A percentile compares a stretch with the other conserved stretches of the same genome.
Evolutionary conservation across 2,329 filamentous ascomycete species (phyloP).

Genomic region (Aureobasidium sp.): DNA sequence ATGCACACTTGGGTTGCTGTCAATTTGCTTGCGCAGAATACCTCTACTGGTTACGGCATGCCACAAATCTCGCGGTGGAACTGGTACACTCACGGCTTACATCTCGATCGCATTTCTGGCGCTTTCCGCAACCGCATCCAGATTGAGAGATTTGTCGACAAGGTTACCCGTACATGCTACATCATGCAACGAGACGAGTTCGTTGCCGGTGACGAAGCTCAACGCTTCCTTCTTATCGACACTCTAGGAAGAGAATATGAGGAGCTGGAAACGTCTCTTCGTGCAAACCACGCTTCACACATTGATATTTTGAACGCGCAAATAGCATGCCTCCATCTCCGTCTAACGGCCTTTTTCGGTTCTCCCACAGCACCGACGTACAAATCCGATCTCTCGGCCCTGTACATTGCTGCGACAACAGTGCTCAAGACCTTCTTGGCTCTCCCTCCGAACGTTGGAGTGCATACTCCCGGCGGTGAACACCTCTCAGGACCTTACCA

Average conservation of each 20-base stretch:
- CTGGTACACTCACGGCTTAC: conserved; percentile 67
- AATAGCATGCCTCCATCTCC: conserved; percentile 66
- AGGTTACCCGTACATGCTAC: conserved; percentile 71
- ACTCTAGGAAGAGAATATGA: conserved; percentile 30
- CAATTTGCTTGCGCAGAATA: conserved; percentile 72
- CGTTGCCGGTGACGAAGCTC: conserved; percentile 37
- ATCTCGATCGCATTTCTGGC: conserved; percentile 52
- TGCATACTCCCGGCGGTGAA: conserved; percentile 4
- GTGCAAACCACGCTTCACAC: conserved; percentile 22
- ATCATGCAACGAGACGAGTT: conserved; percentile 67
- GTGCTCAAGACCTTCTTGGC: conserved; percentile 68
- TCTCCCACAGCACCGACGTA: conserved; percentile 63
- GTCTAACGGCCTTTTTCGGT: conserved; percentile 74
- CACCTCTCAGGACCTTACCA: conserved; percentile 9
- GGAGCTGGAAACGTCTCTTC: conserved; percentile 29
- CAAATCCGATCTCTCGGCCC: conserved; percentile 63
- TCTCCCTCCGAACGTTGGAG: conserved; percentile 34
- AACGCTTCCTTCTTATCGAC: conserved; percentile 29
- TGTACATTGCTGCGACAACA: conserved; percentile 63
- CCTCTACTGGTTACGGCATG: conserved; percentile 77
- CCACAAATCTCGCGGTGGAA: conserved; percentile 47
- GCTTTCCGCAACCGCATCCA: conserved; percentile 61
- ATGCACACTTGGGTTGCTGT: conserved; percentile 77
- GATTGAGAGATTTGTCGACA: conserved; percentile 68
- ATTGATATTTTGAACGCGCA: conserved; percentile 56